phyloP scores from a whole-genome alignment of 2,329 filamentous ascomycete genomes.

The Aspergillus fumigatus region DNA sequence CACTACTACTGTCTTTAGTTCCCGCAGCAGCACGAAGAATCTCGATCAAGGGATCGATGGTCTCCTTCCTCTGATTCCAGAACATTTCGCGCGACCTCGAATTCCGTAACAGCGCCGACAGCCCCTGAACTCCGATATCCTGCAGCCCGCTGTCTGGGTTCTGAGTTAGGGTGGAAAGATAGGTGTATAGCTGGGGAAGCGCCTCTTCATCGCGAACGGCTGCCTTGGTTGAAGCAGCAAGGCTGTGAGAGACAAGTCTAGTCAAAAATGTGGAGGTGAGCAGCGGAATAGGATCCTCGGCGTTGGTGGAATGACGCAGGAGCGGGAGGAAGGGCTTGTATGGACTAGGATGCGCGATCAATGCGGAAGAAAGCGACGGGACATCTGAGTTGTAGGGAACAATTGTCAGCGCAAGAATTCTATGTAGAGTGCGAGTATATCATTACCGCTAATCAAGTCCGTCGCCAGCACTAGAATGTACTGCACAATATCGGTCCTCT shows the following conservation, averaged over 20 bases:
- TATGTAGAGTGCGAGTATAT: not conserved
- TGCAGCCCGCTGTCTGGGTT: conserved; percentile 84
- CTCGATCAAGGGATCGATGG: conserved; percentile 72
- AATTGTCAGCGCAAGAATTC: not conserved
- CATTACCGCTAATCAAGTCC: conserved; percentile 77
- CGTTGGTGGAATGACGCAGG: conserved; percentile 75
- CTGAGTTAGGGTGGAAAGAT: conserved; percentile 78
- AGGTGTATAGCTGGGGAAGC: conserved; percentile 76
- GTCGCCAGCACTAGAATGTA: conserved; percentile 87
- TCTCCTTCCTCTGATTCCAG: conserved; percentile 87
- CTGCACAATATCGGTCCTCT: conserved; percentile 85
- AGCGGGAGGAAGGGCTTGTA: conserved; percentile 79
- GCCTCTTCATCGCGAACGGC: conserved; percentile 65
- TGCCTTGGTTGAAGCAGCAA: conserved; percentile 57
- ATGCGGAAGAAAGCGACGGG: conserved; percentile 69
- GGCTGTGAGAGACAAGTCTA: conserved; percentile 64
- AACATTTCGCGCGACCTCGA: conserved; percentile 72
- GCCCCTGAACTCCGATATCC: conserved; percentile 91
- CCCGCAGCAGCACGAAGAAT: conserved; percentile 74
- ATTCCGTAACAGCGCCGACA: conserved; percentile 77
- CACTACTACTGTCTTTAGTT: conserved; percentile 61
- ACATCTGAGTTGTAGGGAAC: conserved; percentile 54
- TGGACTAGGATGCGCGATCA: conserved; percentile 66
- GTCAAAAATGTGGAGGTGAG: conserved; percentile 85
- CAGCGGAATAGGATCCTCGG: conserved; percentile 81